Evolutionary conservation across 805 yeast species (phyloP).

Genomic region (Lachancea mirantina): DNA sequence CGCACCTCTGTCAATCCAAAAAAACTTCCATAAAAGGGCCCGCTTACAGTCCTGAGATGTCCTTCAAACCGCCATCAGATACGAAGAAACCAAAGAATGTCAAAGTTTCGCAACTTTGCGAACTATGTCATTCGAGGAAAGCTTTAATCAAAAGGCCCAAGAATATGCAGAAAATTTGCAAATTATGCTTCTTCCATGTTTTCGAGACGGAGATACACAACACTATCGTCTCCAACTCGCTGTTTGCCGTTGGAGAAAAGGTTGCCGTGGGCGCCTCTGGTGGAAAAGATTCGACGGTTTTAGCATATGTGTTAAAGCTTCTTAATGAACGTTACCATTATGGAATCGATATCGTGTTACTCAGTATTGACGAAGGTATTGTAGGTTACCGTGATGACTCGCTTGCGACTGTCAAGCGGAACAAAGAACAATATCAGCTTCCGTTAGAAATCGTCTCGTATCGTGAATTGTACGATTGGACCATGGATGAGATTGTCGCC

Average conservation of each 20-base stretch:
- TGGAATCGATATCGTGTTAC: conserved; percentile 73
- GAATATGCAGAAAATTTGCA: conserved; percentile 82
- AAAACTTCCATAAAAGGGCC: not conserved
- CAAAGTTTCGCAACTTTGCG: conserved; percentile 53
- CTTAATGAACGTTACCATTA: conserved; percentile 83
- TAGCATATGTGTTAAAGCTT: conserved; percentile 80
- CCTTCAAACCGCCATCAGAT: conserved; percentile 29
- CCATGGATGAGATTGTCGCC: conserved; percentile 95
- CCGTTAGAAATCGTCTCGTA: conserved; percentile 79
- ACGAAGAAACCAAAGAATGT: conserved; percentile 22
- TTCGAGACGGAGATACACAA: conserved; percentile 95
- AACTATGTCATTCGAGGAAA: conserved; percentile 71
- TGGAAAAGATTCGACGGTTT: conserved; percentile 94
- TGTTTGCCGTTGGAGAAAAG: conserved; percentile 73
- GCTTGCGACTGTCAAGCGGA: conserved; percentile 90
- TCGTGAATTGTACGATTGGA: conserved; percentile 88
- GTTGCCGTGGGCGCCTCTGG: conserved; percentile 99
- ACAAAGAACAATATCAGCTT: conserved; percentile 76
- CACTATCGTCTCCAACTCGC: conserved; percentile 62
- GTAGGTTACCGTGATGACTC: conserved; percentile 97
- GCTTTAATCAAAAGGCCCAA: conserved; percentile 91
- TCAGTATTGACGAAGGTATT: conserved; percentile 94
- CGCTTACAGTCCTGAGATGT: conserved; percentile 9
- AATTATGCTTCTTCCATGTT: conserved; percentile 78
- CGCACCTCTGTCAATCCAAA: not conserved